Evolutionary conservation across 768 basidiomycete genomes (phyloP), one percentile per base, ranked within the genome.

Genomic region (Podaxis pistillaris): DNA sequence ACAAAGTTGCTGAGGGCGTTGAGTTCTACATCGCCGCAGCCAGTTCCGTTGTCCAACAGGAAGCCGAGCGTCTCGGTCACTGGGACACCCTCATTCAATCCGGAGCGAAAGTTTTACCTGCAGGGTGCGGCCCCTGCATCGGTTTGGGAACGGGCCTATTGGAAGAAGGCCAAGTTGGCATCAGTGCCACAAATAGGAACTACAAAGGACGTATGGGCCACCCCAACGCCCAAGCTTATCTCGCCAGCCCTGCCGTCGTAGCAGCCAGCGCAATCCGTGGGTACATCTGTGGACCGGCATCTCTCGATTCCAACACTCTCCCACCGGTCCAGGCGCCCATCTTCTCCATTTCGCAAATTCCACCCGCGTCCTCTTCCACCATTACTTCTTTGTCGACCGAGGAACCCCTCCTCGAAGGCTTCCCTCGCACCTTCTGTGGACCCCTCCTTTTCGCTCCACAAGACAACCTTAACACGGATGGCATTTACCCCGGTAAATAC

Each of bases 151-250:
- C 87, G 0, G 97, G 97, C 11, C 76, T 98, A 58, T 78, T 99
- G 38, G 90, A 98, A 72, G 96, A 98, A 66, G 97, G 96, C 1
- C 85, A 99, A 74, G 90, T 89, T 0, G 96, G 97, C 1, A 98
- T 99, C 71, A 96, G 94, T 66, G 97, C 97, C 3, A 98, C 96
- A 6, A 99, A 99, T 76, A 82, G 97, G 75, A 99, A 99, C 71
- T 99, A 98, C 79, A 98, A 99, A 79, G 97, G 97, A 3, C 84
- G 97, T 3, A 99, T 99, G 97, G 97, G 97, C 0, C 87, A 90
- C 66, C 96, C 97, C 0, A 92, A 93, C 56, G 96, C 97, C 0
- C 86, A 90, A 67, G 96, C 97, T 0, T 98, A 98, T 76, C 86
- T 99, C 46, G 95, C 94, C 4, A 95, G 93, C 66, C 97, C 97